Evolutionary conservation across 2,329 filamentous ascomycete species (phyloP).

Genomic region (Arthrobotrys pseudoclavata): DNA sequence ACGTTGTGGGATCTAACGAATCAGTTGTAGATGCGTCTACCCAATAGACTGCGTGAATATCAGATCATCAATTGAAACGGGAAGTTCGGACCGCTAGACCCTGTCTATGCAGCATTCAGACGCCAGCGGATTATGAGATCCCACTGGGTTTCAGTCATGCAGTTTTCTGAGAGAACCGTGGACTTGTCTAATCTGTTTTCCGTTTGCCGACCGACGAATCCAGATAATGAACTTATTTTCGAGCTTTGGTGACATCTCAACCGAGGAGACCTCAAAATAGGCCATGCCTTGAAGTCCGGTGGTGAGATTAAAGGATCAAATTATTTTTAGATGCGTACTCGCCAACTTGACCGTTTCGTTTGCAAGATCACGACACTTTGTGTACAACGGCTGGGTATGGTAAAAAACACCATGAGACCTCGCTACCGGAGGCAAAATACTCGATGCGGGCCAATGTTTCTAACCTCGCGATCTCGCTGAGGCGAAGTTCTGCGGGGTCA

Average conservation of each 20-base stretch:
- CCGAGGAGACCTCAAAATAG: neutral
- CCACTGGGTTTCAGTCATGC: slow-evolving; percentile 21
- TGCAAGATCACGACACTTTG: slow-evolving; percentile 13
- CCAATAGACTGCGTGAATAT: slow-evolving; percentile 31
- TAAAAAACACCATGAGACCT: slow-evolving; percentile 18
- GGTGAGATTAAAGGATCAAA: neutral
- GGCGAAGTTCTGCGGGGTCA: slow-evolving; percentile 47
- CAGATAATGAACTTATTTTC: neutral
- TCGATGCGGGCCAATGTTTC: slow-evolving; percentile 29
- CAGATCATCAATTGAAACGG: slow-evolving; percentile 30
- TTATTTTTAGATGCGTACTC: slow-evolving; percentile 12
- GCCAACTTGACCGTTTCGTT: neutral
- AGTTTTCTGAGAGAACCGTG: slow-evolving; percentile 38
- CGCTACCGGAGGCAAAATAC: slow-evolving; percentile 25
- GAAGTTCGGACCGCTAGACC: slow-evolving; percentile 54
- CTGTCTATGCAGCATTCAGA: slow-evolving; percentile 37
- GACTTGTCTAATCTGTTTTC: slow-evolving; percentile 43
- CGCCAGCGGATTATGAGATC: slow-evolving; percentile 27
- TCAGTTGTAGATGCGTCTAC: neutral
- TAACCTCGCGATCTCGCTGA: slow-evolving; percentile 25
- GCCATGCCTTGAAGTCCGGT: neutral
- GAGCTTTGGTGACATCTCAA: slow-evolving; percentile 4
- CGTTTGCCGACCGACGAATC: slow-evolving; percentile 16
- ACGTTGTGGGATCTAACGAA: neutral
- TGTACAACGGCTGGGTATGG: neutral